These are phyloP conservation scores for Debaryomycetaceae sp. DNA, from an alignment of 1,139 yeast species.

Conservation along the genomic window DNA sequence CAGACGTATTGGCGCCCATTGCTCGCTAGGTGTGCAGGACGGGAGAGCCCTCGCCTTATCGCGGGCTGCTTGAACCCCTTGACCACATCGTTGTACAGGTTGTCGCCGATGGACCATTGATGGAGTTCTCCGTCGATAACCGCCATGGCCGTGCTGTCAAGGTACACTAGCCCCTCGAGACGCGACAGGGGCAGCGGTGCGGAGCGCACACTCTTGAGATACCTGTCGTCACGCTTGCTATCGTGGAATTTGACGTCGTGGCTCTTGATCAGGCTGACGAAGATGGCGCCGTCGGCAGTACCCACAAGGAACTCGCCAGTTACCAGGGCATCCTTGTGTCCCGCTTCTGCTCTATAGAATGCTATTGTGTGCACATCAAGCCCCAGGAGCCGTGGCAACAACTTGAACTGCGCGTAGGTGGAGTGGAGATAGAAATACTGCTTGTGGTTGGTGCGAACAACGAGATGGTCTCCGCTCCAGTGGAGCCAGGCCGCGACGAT, in stretches of 20 bases:
- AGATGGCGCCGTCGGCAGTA: conserved; percentile 27
- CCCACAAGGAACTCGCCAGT: conserved; percentile 30
- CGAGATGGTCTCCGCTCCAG: conserved; percentile 34
- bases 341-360: conserved; percentile 14
- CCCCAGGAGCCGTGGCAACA: conserved; percentile 29
- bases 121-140: conserved; percentile 4
- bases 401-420: conserved; percentile 29
- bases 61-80: conserved; percentile 1
- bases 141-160: neutral
- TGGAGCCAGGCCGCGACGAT: conserved; percentile 35
- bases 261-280: conserved; percentile 24
- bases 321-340: conserved; percentile 6
- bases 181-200: neutral
- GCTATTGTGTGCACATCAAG: conserved; percentile 22
- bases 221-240: conserved; percentile 36
- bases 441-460: conserved; percentile 23
- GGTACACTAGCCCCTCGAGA: conserved; percentile 2
- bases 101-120: conserved; percentile 4
- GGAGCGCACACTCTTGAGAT: conserved; percentile 25
- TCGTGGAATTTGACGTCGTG: conserved; percentile 20
- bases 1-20: conserved; percentile 1
- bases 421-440: conserved; percentile 30
- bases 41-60: no score
- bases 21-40: conserved; percentile 1
- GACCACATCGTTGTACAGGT: conserved; percentile 4